A percentile compares a stretch with the other conserved stretches of the same genome.
Evolutionary conservation across 2,329 filamentous ascomycete species (phyloP).

Genomic region (Hypoxylon sp.): DNA sequence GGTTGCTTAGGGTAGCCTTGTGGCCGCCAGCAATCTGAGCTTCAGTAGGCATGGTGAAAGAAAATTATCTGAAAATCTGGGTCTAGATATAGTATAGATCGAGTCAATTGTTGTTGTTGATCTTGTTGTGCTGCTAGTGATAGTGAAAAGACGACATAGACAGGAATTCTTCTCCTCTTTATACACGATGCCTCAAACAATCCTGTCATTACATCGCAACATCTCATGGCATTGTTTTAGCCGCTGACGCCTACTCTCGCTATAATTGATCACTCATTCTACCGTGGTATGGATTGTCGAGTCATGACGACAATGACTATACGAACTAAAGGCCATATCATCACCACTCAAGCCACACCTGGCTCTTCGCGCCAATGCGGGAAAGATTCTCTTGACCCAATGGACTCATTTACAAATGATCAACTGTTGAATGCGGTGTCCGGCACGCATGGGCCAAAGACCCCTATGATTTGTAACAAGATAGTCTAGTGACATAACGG

Average conservation of each 20-base stretch:
- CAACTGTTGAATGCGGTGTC: background rate
- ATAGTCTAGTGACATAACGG: background rate
- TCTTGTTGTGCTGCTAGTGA: too few relatives aligned
- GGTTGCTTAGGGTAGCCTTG: conserved; percentile 71
- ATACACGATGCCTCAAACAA: conserved; percentile 21
- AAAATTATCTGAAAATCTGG: too few relatives aligned
- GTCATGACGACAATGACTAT: conserved; percentile 43
- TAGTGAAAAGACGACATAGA: too few relatives aligned
- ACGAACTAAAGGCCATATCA: conserved; percentile 20
- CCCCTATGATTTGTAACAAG: conserved; percentile 4
- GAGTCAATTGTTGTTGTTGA: too few relatives aligned
- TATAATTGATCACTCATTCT: conserved; percentile 10
- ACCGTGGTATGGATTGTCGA: conserved; percentile 13
- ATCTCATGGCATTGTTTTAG: conserved; percentile 1
- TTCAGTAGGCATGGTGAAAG: conserved; percentile 59
- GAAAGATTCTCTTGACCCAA: conserved; percentile 6
- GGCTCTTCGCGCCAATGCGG: conserved; percentile 8
- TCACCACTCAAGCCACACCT: conserved; percentile 33
- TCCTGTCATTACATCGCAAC: background rate
- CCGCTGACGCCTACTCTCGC: conserved; percentile 1
- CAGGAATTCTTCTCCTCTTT: conserved; percentile 21
- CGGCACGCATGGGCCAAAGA: background rate
- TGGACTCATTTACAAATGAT: background rate
- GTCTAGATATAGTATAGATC: too few relatives aligned
- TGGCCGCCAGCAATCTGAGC: conserved; percentile 68